These are phyloP conservation scores for Calonectria hawksworthii DNA, from an alignment of 2,329 filamentous ascomycete species.

Conservation along the genomic window DNA sequence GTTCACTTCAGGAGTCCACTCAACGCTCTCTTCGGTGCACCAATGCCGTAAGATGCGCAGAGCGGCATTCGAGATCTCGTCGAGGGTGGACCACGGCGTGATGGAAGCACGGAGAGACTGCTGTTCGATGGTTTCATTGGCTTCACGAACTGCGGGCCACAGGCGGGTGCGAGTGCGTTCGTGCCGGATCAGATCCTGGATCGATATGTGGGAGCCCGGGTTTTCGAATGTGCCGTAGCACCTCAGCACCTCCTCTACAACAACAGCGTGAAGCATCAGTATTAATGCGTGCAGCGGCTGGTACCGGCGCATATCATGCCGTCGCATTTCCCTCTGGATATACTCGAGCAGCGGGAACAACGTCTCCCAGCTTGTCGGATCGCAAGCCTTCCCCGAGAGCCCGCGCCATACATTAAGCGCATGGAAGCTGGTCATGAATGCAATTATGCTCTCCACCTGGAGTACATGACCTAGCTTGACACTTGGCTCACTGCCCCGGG, in stretches of 20 bases:
- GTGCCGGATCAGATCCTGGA: constrained; percentile 41
- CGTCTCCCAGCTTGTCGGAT: constrained; percentile 58
- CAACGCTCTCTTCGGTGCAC: constrained; percentile 60
- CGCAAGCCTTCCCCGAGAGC: constrained; percentile 59
- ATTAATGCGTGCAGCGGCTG: constrained; percentile 59
- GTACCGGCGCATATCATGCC: constrained; percentile 49
- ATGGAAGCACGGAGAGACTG: constrained; percentile 50
- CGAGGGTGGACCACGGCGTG: constrained; percentile 59
- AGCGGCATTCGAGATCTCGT: constrained; percentile 57
- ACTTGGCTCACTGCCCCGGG: constrained; percentile 48
- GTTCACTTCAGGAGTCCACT: constrained; percentile 59
- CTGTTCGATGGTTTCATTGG: constrained; percentile 47
- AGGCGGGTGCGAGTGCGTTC: constrained; percentile 46
- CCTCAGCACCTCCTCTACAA: constrained; percentile 61
- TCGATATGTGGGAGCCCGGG: constrained; percentile 22
- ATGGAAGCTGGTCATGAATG: constrained; percentile 69
- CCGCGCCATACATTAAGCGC: constrained; percentile 60
- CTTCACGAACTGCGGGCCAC: constrained; percentile 50
- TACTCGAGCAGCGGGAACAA: constrained; percentile 60
- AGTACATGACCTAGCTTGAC: constrained; percentile 59
- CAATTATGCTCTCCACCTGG: constrained; percentile 64
- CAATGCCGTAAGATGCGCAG: constrained; percentile 59
- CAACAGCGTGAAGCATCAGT: constrained; percentile 59
- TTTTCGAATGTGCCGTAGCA: constrained; percentile 48
- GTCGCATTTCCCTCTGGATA: constrained; percentile 57